Percentiles rank a stretch among this genome's conserved stretches.
Evolutionary conservation across 2,329 filamentous ascomycete genomes (phyloP).

Genomic region (Zymoseptoria pseudotritici): DNA sequence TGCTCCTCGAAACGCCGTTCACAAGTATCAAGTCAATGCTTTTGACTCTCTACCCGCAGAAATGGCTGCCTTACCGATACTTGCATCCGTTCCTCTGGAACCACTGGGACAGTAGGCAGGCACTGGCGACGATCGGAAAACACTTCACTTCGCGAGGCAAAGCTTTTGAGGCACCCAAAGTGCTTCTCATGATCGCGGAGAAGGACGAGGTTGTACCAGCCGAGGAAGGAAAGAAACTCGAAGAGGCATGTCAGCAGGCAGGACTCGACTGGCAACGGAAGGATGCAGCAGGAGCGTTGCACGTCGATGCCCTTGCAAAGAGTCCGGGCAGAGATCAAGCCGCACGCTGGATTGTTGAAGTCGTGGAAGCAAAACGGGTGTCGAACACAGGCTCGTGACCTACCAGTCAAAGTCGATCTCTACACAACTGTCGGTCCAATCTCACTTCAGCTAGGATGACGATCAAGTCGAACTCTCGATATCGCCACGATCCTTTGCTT

Average conservation of each 20-base stretch:
- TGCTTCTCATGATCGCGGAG: conserved; percentile 51
- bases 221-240: conserved; percentile 50
- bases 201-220: conserved; percentile 52
- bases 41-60: conserved; percentile 64
- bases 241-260: conserved; percentile 32
- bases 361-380: neutral
- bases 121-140: conserved; percentile 34
- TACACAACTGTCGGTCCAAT: too few species aligned
- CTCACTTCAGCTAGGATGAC: too few species aligned
- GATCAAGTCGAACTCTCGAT: too few species aligned
- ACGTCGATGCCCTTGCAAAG: conserved; percentile 43
- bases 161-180: conserved; percentile 11
- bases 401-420: too few species aligned
- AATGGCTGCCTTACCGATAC: conserved; percentile 71
- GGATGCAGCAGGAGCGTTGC: conserved; percentile 41
- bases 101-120: conserved; percentile 42
- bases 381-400: too few species aligned
- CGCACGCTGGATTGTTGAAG: conserved; percentile 9
- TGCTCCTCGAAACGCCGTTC: conserved; percentile 72
- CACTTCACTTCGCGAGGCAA: neutral
- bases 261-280: conserved; percentile 32
- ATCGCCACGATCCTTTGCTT: too few species aligned
- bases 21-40: conserved; percentile 65
- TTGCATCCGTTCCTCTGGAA: conserved; percentile 66
- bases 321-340: conserved; percentile 36